phyloP scores from a whole-genome alignment of 352 stramenopile genomes.

The Phytophthora melonis region DNA sequence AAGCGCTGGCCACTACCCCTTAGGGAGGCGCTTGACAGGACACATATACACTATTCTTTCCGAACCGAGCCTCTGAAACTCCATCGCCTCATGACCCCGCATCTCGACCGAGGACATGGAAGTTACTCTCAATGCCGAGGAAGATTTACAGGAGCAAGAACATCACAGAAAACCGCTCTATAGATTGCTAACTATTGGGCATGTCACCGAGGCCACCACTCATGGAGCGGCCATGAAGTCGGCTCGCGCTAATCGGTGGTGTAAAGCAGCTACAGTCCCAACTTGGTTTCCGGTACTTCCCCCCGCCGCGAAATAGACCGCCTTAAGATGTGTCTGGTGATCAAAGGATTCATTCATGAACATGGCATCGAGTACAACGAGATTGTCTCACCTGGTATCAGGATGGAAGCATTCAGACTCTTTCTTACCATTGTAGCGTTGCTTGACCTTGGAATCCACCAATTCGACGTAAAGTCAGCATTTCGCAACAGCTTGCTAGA shows the following conservation, averaged over 20 bases:
- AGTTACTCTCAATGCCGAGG: not conserved
- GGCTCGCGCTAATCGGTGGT: constrained; percentile 6
- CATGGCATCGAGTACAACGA: constrained; percentile 6
- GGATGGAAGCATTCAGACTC: constrained; percentile 7
- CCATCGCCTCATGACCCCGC: not conserved
- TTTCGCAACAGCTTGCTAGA: constrained; percentile 28
- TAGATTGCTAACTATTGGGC: constrained; percentile 8
- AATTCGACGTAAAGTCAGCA: constrained; percentile 36
- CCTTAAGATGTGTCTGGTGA: not conserved
- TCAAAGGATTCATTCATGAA: constrained; percentile 2
- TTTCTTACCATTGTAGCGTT: constrained; percentile 1
- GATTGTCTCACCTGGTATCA: constrained; percentile 11
- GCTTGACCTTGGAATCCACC: constrained; percentile 27
- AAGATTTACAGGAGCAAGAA: constrained; percentile 7
- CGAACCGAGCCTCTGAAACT: constrained; percentile 3
- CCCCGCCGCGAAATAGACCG: constrained; percentile 11
- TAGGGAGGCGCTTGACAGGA: not conserved
- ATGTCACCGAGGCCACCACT: constrained; percentile 9
- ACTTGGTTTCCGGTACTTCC: too few species aligned
- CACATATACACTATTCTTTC: constrained; percentile 7
- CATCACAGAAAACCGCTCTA: not conserved
- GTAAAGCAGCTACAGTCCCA: not conserved
- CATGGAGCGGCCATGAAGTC: constrained; percentile 8
- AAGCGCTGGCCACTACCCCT: not conserved
- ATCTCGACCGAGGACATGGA: not conserved